Base-by-base conservation (phyloP, 768 basidiomycete genomes). In the Dacryopinax primogenitus region DNA sequence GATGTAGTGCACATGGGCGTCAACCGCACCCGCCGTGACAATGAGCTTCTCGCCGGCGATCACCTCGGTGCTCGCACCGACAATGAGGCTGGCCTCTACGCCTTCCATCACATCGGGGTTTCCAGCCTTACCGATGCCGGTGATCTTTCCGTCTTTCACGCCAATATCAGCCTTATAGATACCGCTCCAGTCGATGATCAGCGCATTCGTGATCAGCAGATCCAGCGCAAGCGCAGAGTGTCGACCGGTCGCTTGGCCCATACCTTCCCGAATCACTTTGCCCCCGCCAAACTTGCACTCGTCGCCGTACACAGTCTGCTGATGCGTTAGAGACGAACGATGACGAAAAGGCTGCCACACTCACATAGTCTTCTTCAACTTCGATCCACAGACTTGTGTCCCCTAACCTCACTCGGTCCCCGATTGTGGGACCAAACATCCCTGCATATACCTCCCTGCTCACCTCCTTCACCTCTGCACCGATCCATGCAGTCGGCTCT, bases 141-240 rank as follows among this genome's bases (percentile, higher is more conserved):
- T 80, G 67, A 98, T 97, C 36, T 77, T 70, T 0, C 94, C 94
- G 64, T 83, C 73, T 75, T 88, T 92, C 64, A 99, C 81, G 30
- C 96, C 95, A 62, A 99, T 91, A 71, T 98, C 96, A 21, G 95
- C 95, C 90, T 97, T 97, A 83, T 88, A 90, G 66, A 98, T 96
- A 1, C 93, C 92, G 33, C 84, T 84, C 90, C 91, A 97, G 73
- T 99, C 94, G 37, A 99, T 76, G 68, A 99, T 87, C 62, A 99
- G 79, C 1, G 90, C 92, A 72, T 96, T 98, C 41, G 92, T 98
- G 73, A 99, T 92, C 65, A 97, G 86, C 26, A 96, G 82, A 73
- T 99, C 95, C 51, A 98, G 82, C 0, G 85, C 81, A 61, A 90
- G 86, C 0, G 71, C 68, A 9, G 88, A 82, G 0, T 83, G 78